Evolutionary conservation across 441 rosid species (phyloP).

Genomic region (Adansonia rubrostipa): DNA sequence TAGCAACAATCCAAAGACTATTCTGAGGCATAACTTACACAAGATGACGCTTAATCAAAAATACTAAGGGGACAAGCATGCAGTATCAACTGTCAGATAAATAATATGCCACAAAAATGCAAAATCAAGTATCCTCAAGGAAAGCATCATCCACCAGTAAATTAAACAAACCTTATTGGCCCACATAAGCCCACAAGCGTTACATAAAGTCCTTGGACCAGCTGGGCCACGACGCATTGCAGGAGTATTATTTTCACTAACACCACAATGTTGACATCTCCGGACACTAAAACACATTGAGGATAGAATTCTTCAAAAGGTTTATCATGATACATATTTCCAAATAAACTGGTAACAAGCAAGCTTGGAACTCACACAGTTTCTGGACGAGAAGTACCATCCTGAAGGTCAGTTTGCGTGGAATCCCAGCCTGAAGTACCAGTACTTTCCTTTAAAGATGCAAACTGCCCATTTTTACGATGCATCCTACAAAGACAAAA

Average conservation of each 20-base stretch:
- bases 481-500: conserved; percentile 59
- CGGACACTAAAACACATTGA: conserved; percentile 45
- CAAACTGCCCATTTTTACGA: conserved; percentile 83
- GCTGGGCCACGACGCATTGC: conserved; percentile 90
- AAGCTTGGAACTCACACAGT: conserved; percentile 60
- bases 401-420: conserved; percentile 48
- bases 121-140: not conserved
- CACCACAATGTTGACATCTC: conserved; percentile 76
- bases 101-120: not conserved
- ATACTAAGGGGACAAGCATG: not conserved
- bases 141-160: not conserved
- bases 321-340: conserved; percentile 21
- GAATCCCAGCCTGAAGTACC: conserved; percentile 57
- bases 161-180: conserved; percentile 64
- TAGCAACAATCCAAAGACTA: conserved; percentile 2
- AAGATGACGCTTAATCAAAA: conserved; percentile 14
- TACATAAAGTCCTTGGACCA: conserved; percentile 82
- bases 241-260: conserved; percentile 68
- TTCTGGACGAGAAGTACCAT: conserved; percentile 51
- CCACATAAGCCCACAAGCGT: conserved; percentile 89
- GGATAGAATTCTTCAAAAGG: conserved; percentile 16
- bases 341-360: conserved; percentile 21
- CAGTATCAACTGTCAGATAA: not conserved
- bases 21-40: not conserved
- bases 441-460: conserved; percentile 58